Conservation (phyloP, 2,329 filamentous ascomycete genomes). For the Stagonosporopsis vannaccii region DNA sequence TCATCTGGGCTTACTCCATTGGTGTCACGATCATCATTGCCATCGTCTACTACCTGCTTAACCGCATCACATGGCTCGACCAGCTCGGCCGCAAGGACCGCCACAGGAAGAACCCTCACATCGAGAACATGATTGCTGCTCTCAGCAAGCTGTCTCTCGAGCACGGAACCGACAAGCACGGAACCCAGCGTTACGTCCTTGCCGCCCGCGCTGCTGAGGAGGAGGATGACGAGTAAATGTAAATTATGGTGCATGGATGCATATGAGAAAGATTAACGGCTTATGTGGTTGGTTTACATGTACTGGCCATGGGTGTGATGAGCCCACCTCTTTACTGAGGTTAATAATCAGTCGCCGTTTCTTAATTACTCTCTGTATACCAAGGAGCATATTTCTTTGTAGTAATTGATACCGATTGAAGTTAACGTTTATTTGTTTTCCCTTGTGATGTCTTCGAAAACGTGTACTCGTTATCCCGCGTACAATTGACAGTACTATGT, state of each 20-base stretch:
- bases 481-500: not conserved
- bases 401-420: slow-evolving; percentile 33
- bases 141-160: slow-evolving; percentile 69
- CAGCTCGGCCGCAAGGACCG: slow-evolving; percentile 70
- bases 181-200: slow-evolving; percentile 54
- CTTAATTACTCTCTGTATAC: slow-evolving; percentile 41
- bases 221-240: slow-evolving; percentile 55
- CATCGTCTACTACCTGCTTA: slow-evolving; percentile 69
- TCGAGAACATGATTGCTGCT: slow-evolving; percentile 71
- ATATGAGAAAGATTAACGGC: slow-evolving; percentile 28
- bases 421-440: not conserved
- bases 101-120: slow-evolving; percentile 66
- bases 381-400: slow-evolving; percentile 41
- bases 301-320: slow-evolving; percentile 31
- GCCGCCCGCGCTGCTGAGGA: slow-evolving; percentile 57
- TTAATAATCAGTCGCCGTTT: slow-evolving; percentile 39
- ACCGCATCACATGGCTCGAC: slow-evolving; percentile 65
- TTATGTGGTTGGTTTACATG: slow-evolving; percentile 38
- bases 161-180: slow-evolving; percentile 62
- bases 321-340: slow-evolving; percentile 34
- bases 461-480: not conserved
- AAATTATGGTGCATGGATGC: slow-evolving; percentile 22
- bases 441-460: not conserved
- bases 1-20: slow-evolving; percentile 72
- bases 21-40: slow-evolving; percentile 71